Conservation (phyloP, 139 green algal genomes). For the Asterochloris erici region DNA sequence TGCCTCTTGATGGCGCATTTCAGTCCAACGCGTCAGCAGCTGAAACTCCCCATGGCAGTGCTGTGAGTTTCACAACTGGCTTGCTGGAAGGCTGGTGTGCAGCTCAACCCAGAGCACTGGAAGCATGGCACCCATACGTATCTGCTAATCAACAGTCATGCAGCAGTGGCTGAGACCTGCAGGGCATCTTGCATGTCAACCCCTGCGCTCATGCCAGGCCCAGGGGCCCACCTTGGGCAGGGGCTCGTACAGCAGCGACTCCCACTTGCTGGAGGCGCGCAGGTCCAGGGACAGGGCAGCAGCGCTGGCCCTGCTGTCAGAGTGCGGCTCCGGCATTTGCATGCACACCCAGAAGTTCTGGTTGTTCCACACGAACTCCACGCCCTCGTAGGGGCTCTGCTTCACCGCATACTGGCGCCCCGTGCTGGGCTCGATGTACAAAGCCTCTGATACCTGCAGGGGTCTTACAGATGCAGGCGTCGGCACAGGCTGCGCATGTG, state of each 20-base stretch:
- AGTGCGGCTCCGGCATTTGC: conserved; percentile 69
- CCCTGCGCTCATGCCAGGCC: too few species aligned
- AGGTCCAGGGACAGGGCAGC: conserved; percentile 47
- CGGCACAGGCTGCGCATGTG: too few species aligned
- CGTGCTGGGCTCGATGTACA: conserved; percentile 76
- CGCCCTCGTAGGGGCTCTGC: conserved; percentile 63
- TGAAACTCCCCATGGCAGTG: too few species aligned
- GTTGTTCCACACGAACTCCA: conserved; percentile 79
- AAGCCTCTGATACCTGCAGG: conserved; percentile 35
- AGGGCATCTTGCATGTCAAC: too few species aligned
- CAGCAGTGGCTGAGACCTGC: too few species aligned
- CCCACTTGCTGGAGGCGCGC: conserved; percentile 56
- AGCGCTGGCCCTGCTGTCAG: conserved; percentile 48
- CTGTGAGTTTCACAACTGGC: too few species aligned
- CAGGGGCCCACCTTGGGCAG: conserved; percentile 20
- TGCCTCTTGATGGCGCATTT: too few species aligned
- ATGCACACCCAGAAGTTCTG: conserved; percentile 76
- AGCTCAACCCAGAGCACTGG: too few species aligned
- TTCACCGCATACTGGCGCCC: conserved; percentile 48
- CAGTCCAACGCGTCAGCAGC: too few species aligned
- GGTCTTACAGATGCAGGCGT: background rate
- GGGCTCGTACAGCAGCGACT: conserved; percentile 61
- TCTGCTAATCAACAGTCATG: too few species aligned
- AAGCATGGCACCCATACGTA: too few species aligned
- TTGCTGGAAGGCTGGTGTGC: too few species aligned